Conservation (phyloP, 768 basidiomycete genomes). For the Xanthoconium purpureum region DNA sequence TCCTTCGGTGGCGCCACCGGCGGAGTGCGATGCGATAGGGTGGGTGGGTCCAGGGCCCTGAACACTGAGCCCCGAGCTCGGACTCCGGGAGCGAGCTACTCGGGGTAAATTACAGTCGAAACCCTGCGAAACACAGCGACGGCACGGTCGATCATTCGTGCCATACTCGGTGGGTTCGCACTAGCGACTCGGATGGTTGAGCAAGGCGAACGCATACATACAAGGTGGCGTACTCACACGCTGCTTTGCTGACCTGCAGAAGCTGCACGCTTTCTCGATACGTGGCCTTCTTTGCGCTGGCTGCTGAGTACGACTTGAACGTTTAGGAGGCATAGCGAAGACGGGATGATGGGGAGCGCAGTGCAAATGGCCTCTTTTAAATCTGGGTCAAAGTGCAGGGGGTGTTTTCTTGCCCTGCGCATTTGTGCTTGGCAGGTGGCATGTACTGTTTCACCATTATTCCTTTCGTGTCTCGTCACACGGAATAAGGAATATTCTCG, state of each 20-base stretch:
- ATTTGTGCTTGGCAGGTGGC: constrained; percentile 11
- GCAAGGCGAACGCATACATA: background rate
- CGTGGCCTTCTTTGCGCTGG: constrained; percentile 16
- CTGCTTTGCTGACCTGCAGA: constrained; percentile 17
- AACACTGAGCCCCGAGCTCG: constrained; percentile 6
- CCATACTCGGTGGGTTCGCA: constrained; percentile 19
- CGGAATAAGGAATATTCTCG: constrained; percentile 5
- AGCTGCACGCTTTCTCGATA: constrained; percentile 12
- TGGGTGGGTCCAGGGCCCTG: constrained; percentile 11
- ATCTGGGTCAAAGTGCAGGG: constrained; percentile 7
- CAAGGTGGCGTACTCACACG: constrained; percentile 15
- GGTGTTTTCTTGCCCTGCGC: constrained; percentile 4
- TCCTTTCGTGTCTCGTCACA: constrained; percentile 10
- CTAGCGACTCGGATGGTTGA: constrained; percentile 10
- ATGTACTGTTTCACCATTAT: background rate
- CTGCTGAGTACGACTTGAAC: constrained; percentile 3
- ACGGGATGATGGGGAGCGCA: constrained; percentile 9
- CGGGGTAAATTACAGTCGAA: constrained; percentile 14
- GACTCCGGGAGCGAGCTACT: constrained; percentile 22
- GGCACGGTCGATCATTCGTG: constrained; percentile 16
- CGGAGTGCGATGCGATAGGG: background rate
- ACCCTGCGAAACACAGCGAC: constrained; percentile 17
- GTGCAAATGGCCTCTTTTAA: constrained; percentile 15
- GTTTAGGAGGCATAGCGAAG: constrained; percentile 15
- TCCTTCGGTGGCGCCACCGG: constrained; percentile 8